Conservation (phyloP, 331 rosid genomes). For the Telfairia occidentalis region DNA sequence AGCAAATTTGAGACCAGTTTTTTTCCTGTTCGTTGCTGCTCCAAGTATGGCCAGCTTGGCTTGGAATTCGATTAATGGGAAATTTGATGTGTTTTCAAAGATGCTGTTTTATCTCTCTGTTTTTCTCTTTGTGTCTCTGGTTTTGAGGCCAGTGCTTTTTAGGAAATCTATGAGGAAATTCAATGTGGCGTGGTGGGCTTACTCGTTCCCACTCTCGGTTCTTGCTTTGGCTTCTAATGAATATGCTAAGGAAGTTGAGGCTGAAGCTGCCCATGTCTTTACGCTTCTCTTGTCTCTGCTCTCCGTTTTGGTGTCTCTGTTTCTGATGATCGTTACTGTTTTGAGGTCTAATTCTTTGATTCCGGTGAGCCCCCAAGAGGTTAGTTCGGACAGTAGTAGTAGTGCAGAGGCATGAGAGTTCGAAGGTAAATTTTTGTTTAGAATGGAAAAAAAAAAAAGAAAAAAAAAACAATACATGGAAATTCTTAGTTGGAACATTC, state of each 20-base stretch:
- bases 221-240: slow-evolving; percentile 21
- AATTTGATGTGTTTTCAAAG: slow-evolving; percentile 20
- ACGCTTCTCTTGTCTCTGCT: slow-evolving; percentile 10
- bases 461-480: neutral
- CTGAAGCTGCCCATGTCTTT: slow-evolving; percentile 11
- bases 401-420: neutral
- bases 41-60: slow-evolving; percentile 27
- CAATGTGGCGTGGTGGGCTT: slow-evolving; percentile 30
- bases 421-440: neutral
- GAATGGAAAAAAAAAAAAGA: too few relatives aligned
- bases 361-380: neutral
- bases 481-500: neutral
- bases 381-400: neutral
- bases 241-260: slow-evolving; percentile 20
- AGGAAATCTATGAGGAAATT: slow-evolving; percentile 23
- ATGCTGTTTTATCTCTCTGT: slow-evolving; percentile 24
- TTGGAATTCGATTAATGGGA: slow-evolving; percentile 19
- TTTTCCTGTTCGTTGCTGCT: slow-evolving; percentile 25
- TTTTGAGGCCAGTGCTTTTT: slow-evolving; percentile 20
- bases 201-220: slow-evolving; percentile 22
- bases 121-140: slow-evolving; percentile 22
- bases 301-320: slow-evolving; percentile 19
- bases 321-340: slow-evolving; percentile 17
- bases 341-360: neutral
- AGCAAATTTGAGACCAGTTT: slow-evolving; percentile 18